Percentiles rank a stretch among this genome's conserved stretches.
These are phyloP conservation scores for Prototheca wickerhamii DNA, from an alignment of 163 green algal species.

Conservation along the genomic window DNA sequence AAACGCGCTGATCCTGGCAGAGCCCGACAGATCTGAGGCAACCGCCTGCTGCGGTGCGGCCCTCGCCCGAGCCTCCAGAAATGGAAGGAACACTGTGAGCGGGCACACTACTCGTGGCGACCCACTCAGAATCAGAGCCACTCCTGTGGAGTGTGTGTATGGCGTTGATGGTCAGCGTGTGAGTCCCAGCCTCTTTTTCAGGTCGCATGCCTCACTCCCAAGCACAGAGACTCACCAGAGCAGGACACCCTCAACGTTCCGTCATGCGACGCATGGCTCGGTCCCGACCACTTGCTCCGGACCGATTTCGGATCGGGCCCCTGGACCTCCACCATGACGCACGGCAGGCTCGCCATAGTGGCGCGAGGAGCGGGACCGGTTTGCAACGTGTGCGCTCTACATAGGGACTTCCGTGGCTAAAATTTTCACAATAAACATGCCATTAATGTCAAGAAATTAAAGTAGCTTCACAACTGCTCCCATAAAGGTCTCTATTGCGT, in stretches of 20 bases:
- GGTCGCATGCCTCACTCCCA: not conserved
- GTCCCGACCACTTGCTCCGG: not conserved
- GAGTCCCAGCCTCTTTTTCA: not conserved
- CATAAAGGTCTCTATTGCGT: not conserved
- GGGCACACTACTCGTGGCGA: not conserved
- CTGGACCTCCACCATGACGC: conserved; percentile 3
- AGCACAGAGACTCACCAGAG: not conserved
- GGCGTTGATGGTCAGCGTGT: not conserved
- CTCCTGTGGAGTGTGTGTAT: not conserved
- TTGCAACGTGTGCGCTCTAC: not conserved
- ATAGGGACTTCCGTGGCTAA: not conserved
- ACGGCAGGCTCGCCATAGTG: not conserved
- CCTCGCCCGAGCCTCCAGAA: not conserved
- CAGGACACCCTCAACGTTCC: not conserved
- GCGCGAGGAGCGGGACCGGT: not conserved
- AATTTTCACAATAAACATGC: not conserved
- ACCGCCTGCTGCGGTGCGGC: too few species aligned
- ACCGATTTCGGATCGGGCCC: conserved; percentile 1
- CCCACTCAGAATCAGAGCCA: not conserved
- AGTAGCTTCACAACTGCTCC: too few species aligned
- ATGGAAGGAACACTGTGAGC: not conserved
- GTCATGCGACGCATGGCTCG: not conserved
- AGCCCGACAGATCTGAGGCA: not conserved
- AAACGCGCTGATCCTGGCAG: not conserved
- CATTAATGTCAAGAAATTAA: not conserved